These are phyloP conservation scores for Cyclocybe cylindracea DNA, from an alignment of 768 basidiomycete species.

Conservation along the genomic window DNA sequence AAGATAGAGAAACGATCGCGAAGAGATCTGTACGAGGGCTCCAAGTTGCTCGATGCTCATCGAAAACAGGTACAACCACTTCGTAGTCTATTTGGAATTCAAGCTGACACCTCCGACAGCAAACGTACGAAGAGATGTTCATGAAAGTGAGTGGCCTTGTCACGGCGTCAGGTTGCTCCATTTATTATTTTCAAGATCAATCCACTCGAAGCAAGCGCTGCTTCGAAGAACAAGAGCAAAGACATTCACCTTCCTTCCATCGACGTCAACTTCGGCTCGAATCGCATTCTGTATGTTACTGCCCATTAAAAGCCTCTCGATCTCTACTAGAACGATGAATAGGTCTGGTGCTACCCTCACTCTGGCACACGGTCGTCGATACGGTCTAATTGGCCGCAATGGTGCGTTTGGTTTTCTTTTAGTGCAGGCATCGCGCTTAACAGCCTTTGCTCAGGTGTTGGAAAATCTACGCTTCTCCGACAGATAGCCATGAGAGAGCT, in stretches of 20 bases:
- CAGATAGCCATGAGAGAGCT: conserved; percentile 96
- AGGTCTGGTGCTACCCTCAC: conserved; percentile 87
- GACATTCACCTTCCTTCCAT: conserved; percentile 94
- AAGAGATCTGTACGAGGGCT: conserved; percentile 92
- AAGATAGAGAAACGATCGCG: conserved; percentile 97
- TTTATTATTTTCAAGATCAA: conserved; percentile 62
- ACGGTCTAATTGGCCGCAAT: conserved; percentile 90
- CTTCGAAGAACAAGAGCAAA: conserved; percentile 93
- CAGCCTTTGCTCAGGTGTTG: conserved; percentile 59
- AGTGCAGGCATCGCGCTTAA: not conserved
- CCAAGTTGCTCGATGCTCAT: conserved; percentile 90
- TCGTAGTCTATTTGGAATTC: not conserved
- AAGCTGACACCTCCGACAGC: conserved; percentile 43
- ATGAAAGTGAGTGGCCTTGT: conserved; percentile 69
- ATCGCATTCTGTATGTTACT: conserved; percentile 76
- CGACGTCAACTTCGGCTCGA: conserved; percentile 95
- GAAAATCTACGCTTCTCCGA: conserved; percentile 94
- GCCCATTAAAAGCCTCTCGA: not conserved
- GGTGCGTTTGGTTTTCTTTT: conserved; percentile 38
- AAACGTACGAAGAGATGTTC: conserved; percentile 98
- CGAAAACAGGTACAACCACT: conserved; percentile 72
- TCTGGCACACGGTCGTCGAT: conserved; percentile 85
- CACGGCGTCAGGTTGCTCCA: not conserved
- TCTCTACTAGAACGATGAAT: conserved; percentile 3
- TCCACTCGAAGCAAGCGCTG: conserved; percentile 77